Percentiles rank a stretch among this genome's conserved stretches.
Evolutionary conservation across 176 grass and related monocot species (phyloP).

Genomic region (Coix lacrymajobi): DNA sequence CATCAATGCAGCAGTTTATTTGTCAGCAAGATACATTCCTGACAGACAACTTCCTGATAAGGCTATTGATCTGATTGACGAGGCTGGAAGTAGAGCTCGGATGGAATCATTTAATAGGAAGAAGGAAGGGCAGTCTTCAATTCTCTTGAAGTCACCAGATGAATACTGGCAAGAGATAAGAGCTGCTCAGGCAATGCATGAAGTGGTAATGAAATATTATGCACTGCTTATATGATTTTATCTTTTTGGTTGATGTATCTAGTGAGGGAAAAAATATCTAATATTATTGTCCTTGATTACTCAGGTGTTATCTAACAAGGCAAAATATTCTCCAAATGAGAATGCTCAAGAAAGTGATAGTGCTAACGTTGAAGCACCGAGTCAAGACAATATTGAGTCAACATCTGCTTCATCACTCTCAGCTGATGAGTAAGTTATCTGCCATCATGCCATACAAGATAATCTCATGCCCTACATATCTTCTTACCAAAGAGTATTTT

Average conservation of each 20-base stretch:
- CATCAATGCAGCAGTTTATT: constrained; percentile 92
- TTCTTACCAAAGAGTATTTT: constrained; percentile 12
- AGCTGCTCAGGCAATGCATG: constrained; percentile 82
- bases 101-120: constrained; percentile 84
- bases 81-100: constrained; percentile 94
- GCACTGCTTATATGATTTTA: neutral
- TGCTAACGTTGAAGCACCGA: constrained; percentile 10
- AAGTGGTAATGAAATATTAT: constrained; percentile 59
- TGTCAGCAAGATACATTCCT: constrained; percentile 94
- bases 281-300: constrained; percentile 3
- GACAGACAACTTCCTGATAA: constrained; percentile 98
- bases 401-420: constrained; percentile 26
- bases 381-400: constrained; percentile 17
- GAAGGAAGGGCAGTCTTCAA: constrained; percentile 60
- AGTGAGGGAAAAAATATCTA: neutral
- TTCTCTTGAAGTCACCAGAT: constrained; percentile 84
- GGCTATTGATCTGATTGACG: constrained; percentile 98
- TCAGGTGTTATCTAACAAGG: constrained; percentile 64
- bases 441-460: neutral
- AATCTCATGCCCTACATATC: constrained; percentile 7
- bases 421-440: constrained; percentile 67
- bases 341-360: constrained; percentile 19
- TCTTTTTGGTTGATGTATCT: constrained; percentile 2
- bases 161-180: constrained; percentile 99
- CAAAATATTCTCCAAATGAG: constrained; percentile 60